Evolutionary conservation across 2,329 filamentous ascomycete genomes (phyloP), one percentile per base, ranked within the genome.

Genomic region (Epichloe gansuensis): DNA sequence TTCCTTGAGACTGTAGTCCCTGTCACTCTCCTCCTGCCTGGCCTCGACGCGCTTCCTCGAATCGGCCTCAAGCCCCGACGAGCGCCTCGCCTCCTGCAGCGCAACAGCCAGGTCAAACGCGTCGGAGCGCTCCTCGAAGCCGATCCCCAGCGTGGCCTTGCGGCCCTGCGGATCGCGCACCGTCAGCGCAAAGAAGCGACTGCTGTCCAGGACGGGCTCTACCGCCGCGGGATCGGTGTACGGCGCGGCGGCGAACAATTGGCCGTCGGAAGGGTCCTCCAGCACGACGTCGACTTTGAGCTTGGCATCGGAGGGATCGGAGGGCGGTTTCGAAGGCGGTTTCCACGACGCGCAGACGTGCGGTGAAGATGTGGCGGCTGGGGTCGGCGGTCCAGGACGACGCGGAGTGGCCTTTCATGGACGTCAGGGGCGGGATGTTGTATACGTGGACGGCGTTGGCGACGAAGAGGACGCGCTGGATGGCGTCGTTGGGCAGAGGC

Each of bases 31-130:
- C 46, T 68, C 62, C 52, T 68, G 66, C 55, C 68, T 67, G 15
- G 62, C 61, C 12, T 63, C 65, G 4, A 64, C 64, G 0, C 62
- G 58, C 68, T 69, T 43, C n/a, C 21, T 44, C 13, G 23, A n/a
- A 8, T 23, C n/a, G 5, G 62, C 67, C 45, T 81, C 78, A 63
- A 85, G 74, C 0, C 81, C 83, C 6, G 91, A 67, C 2, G 82
- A 79, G 67, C 86, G 85, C 61, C 85, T 75, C 21, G 83, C 85
- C 66, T 93, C 88, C 67, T 91, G 86, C 65, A 95, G 71, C 15
- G 85, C 80, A 50, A 94, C 85, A 56, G 81, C 80, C 62, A 95
- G 90, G 65, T 95, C 89, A 60, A 95, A 91, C 1, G 90, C 88
- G 61, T 91, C 87, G 62, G 81, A 83, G 48, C 90, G 75, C 67